Conservation (phyloP, 208 protist genomes). For the Lotmaria passim region DNA sequence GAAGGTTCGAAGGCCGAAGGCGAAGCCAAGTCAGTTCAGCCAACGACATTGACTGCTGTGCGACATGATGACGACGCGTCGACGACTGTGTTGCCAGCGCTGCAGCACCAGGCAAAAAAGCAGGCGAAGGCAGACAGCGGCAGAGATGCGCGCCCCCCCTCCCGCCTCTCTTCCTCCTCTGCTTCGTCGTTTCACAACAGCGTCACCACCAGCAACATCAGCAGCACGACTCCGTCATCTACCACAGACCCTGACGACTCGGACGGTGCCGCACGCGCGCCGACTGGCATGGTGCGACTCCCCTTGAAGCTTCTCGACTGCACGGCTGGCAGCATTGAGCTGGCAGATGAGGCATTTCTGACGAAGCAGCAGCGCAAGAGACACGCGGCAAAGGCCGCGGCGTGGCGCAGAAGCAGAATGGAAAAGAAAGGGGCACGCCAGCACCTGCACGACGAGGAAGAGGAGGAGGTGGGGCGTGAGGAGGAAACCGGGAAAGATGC, state of each 20-base stretch:
- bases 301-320: constrained; percentile 29
- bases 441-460: background rate
- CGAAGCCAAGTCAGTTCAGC: too few relatives aligned
- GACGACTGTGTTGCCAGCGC: too few relatives aligned
- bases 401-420: background rate
- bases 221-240: background rate
- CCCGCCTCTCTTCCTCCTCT: background rate
- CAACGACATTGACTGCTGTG: too few relatives aligned
- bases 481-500: background rate
- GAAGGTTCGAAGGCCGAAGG: background rate
- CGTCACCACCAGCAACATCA: background rate
- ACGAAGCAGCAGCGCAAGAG: background rate
- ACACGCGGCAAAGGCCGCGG: background rate
- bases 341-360: constrained; percentile 14
- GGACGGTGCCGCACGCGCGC: background rate
- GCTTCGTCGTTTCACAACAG: background rate
- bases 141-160: too few relatives aligned
- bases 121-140: too few relatives aligned
- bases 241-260: background rate
- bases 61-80: too few relatives aligned
- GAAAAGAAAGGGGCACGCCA: background rate
- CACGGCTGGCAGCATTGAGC: constrained; percentile 23
- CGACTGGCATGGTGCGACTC: constrained; percentile 6
- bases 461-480: background rate
- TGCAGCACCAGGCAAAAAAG: too few relatives aligned